phyloP scores from a whole-genome alignment of 2,329 filamentous ascomycete species.

The Cladosporium sp. region DNA sequence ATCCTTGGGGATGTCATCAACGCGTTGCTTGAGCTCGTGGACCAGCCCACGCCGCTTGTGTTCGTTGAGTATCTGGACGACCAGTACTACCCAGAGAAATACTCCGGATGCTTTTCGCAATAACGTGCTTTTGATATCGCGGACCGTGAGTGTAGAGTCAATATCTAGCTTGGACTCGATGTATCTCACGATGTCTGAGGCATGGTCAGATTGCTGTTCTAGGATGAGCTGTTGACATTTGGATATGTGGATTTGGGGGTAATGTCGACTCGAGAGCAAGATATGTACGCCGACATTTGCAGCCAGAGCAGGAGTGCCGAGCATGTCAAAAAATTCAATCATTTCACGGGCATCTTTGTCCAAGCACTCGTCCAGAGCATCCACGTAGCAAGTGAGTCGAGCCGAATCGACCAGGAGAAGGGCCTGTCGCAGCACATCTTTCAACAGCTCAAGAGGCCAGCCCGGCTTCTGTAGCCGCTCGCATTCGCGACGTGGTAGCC shows the following conservation, averaged over 20 bases:
- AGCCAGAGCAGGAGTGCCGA: not conserved
- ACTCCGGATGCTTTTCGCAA: not conserved
- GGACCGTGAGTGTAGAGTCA: not conserved
- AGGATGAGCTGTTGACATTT: not conserved
- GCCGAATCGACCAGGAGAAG: not conserved
- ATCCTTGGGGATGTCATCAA: not conserved
- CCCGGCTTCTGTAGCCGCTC: constrained; percentile 31
- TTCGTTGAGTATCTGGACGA: not conserved
- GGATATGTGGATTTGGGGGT: not conserved
- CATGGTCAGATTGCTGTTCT: not conserved
- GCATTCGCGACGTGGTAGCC: constrained; percentile 13
- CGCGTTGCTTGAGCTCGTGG: not conserved
- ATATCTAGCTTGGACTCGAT: not conserved
- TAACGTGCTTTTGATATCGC: not conserved
- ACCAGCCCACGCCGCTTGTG: not conserved
- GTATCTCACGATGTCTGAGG: not conserved
- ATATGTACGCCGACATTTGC: not conserved
- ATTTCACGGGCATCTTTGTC: not conserved
- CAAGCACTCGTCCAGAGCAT: constrained; percentile 19
- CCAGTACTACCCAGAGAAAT: not conserved
- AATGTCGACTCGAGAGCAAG: constrained; percentile 15
- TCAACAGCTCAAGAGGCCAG: not conserved
- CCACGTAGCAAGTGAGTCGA: not conserved
- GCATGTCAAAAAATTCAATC: not conserved
- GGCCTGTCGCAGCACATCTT: not conserved